These are phyloP conservation scores for Entomortierella parvispora DNA, from an alignment of 192 early-diverging fungal species.

Conservation along the genomic window DNA sequence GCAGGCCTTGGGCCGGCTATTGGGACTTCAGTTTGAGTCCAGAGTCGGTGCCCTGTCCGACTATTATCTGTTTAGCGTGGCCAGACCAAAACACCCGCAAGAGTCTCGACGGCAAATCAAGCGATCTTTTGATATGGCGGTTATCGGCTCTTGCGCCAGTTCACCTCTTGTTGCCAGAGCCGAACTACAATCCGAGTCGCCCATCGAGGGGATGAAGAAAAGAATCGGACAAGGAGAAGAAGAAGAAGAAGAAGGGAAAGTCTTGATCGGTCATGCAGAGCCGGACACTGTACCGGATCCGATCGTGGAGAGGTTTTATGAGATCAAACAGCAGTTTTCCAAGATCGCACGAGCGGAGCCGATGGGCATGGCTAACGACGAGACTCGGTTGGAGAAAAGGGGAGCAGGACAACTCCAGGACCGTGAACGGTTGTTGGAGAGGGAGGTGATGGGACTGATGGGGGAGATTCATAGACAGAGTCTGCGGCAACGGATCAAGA, in stretches of 20 bases:
- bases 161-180: neutral
- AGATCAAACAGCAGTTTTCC: slow-evolving; percentile 10
- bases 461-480: slow-evolving; percentile 23
- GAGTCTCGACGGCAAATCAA: neutral
- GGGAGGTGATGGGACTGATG: neutral
- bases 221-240: neutral
- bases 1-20: slow-evolving; percentile 13
- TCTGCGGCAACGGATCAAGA: slow-evolving; percentile 34
- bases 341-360: neutral
- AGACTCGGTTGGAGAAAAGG: slow-evolving; percentile 1
- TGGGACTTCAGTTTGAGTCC: slow-evolving; percentile 31
- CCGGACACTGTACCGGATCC: slow-evolving; percentile 3
- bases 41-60: slow-evolving; percentile 27
- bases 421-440: neutral
- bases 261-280: no score
- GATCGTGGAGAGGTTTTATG: slow-evolving; percentile 23
- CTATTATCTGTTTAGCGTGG: slow-evolving; percentile 32
- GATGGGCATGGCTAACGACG: neutral
- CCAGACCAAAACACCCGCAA: neutral
- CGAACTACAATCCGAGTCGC: neutral
- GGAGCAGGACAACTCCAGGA: neutral
- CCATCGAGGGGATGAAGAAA: neutral
- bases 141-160: neutral
- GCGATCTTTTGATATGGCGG: no score
- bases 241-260: neutral